These are phyloP conservation scores for Prosopis cineraria DNA, from an alignment of 306 rosid species.

Conservation along the genomic window DNA sequence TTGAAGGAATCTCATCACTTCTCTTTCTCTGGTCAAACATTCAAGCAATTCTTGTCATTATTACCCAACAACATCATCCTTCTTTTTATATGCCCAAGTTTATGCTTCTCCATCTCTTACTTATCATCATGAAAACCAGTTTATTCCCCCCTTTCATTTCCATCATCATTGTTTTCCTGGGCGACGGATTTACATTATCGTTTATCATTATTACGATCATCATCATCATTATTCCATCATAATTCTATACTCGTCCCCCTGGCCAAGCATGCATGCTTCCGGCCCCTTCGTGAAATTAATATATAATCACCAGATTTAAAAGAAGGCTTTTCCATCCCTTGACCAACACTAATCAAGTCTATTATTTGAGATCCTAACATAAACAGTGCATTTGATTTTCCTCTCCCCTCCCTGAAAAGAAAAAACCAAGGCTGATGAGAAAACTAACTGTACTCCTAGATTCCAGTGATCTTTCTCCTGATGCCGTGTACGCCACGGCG, in stretches of 20 bases:
- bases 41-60: constrained; percentile 27
- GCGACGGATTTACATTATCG: constrained; percentile 23
- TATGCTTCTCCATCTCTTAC: background rate
- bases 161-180: constrained; percentile 24
- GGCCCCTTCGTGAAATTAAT: background rate
- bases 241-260: constrained; percentile 34
- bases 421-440: background rate
- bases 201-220: constrained; percentile 25
- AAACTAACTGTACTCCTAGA: background rate
- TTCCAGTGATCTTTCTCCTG: background rate
- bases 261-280: constrained; percentile 30
- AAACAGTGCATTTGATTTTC: background rate
- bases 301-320: background rate
- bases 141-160: constrained; percentile 33
- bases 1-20: constrained; percentile 37
- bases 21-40: constrained; percentile 40
- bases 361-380: background rate
- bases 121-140: constrained; percentile 28
- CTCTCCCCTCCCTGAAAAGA: background rate
- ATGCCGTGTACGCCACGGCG: background rate
- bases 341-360: background rate
- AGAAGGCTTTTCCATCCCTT: background rate
- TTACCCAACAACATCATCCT: constrained; percentile 32
- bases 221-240: constrained; percentile 14
- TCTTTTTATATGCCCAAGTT: constrained; percentile 25